Evolutionary conservation across 2,329 filamentous ascomycete genomes (phyloP), one percentile per base, ranked within the genome.

Genomic region (Elsinoe perseae): DNA sequence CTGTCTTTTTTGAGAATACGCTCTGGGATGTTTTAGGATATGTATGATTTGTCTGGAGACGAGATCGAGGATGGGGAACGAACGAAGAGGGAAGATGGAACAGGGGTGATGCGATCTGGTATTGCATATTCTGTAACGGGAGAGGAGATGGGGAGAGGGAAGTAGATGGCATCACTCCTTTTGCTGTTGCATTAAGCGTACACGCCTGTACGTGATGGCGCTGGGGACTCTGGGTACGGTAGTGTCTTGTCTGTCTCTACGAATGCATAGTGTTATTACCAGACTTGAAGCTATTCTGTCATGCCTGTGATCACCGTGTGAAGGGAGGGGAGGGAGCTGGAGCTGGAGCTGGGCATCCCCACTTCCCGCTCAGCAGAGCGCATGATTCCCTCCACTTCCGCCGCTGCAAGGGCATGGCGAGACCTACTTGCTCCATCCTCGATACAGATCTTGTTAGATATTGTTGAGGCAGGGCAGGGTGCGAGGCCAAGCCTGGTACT

Each of bases 201-300:
- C 28, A 12, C 10, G 32, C 32, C 5, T 36, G 12, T 14, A 12
- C 9, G 4, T 9, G 32, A 36, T 30, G 9, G 32, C 32, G 32
- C n/a, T 44, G 40, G 40, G 38, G 18, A 16, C 16, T 25, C 20
- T 12, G 40, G 40, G 9, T 42, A 8, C n/a, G 40, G 40, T 44
- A 44, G 40, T 25, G 40, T 44, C 40, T 44, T 44, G 40, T 44
- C 40, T 44, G 40, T 44, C 40, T 44, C 40, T 44, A 44, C 40
- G 21, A 44, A 44, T 44, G 40, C 40, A 44, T 44, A 44, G 40
- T 44, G 21, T 18, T 14, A 44, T 42, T 43, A 21, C 18, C 40
- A 23, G 14, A 10, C 18, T 42, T 18, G 14, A 6, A 8, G 40
- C 9, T 43, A 21, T 10, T 23, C 8, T 20, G 7, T 10, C 7